Base-by-base conservation (phyloP, 2,329 filamentous ascomycete species). In the Fusarium sp. region DNA sequence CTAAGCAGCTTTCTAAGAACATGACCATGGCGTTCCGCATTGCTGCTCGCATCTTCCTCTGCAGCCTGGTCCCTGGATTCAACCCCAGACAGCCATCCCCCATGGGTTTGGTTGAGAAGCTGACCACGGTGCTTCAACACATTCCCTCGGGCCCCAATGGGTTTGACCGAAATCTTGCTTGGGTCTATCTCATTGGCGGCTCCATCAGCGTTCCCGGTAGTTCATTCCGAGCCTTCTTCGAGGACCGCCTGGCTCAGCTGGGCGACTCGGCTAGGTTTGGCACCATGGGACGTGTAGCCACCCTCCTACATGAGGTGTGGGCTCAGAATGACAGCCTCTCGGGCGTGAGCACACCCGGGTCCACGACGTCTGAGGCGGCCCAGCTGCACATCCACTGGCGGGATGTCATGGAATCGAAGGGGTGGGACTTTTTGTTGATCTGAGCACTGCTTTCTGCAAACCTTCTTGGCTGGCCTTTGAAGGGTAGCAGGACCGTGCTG, bases 31-130 rank as follows among this genome's bases (percentile, higher is more conserved):
- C 97, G 46, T 99, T 97, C 89, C 93, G 95, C 77, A 86, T 97
- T 59, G 95, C 95, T 4, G 95, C 95, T 6, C 92, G 95, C 79
- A 94, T 99, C 83, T 98, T 98, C 83, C 91, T 98, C n/a, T 97
- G 94, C 90, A 95, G 93, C 79, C 87, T 99, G 39, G 93, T 98
- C 1, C 95, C 95, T 1, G 94, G 94, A 62, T 96, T 95, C 83
- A 91, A 92, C 76, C 92, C 93, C 52, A 87, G 86, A 63, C 92
- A 96, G 76, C 85, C 86, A 13, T 94, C 91, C 80, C 95, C 91
- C 78, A 86, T 92, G 77, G 91, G 91, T 73, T 87, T 98, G 29
- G 90, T 98, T 45, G 89, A 92, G 67, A 93, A 93, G 77, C 89
- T 98, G 69, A 90, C 92, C 31, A 88, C 90, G 63, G 89, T 92